phyloP scores from a whole-genome alignment of 1,284 basidiomycete genomes.

The Irpex lacteus region DNA sequence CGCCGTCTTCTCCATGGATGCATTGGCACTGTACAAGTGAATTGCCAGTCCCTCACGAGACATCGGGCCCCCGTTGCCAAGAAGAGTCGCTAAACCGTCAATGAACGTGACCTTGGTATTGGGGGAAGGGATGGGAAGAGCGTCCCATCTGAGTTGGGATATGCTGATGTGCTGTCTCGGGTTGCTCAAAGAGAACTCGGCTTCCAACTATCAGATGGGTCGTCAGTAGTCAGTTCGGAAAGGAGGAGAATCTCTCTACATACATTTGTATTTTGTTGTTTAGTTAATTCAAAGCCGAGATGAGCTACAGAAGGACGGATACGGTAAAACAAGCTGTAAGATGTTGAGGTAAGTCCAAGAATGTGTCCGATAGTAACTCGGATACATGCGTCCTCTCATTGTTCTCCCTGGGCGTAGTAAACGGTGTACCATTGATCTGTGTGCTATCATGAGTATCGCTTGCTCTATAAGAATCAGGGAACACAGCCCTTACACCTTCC shows the following conservation, averaged over 20 bases:
- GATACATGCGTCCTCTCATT: constrained; percentile 41
- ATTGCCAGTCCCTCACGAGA: constrained; percentile 59
- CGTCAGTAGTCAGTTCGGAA: constrained; percentile 1
- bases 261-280: constrained; percentile 57
- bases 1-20: constrained; percentile 62
- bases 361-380: background rate
- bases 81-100: constrained; percentile 61
- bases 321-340: constrained; percentile 55
- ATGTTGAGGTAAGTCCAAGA: background rate
- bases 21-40: constrained; percentile 61
- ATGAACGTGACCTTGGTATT: constrained; percentile 52
- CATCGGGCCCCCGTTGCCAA: constrained; percentile 64
- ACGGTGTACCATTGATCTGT: constrained; percentile 60
- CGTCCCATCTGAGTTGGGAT: constrained; percentile 71
- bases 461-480: background rate
- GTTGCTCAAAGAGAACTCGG: constrained; percentile 57
- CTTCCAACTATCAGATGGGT: constrained; percentile 41
- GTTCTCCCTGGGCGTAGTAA: constrained; percentile 39
- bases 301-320: constrained; percentile 72
- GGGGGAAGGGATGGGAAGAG: constrained; percentile 52
- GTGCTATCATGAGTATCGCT: constrained; percentile 1
- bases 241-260: constrained; percentile 17
- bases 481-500: constrained; percentile 39
- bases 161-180: constrained; percentile 60
- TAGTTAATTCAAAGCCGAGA: constrained; percentile 53